phyloP scores from a whole-genome alignment of 306 rosid species.

The Lathyrus tuberosus region DNA sequence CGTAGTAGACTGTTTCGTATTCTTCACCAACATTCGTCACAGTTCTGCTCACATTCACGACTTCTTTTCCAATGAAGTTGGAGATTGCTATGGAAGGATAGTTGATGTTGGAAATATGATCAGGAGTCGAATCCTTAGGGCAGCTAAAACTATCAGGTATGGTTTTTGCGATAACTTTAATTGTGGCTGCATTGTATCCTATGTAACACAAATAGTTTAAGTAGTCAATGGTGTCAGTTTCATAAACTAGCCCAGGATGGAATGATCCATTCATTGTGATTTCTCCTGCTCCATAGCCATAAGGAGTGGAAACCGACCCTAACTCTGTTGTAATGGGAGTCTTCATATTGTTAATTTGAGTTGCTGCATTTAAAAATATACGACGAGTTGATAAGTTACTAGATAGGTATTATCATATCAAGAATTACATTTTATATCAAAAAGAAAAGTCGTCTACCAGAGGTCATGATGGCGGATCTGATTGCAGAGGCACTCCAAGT shows the following conservation, averaged over 20 bases:
- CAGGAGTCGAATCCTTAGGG: constrained; percentile 52
- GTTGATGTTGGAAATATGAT: constrained; percentile 68
- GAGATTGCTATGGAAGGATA: constrained; percentile 85
- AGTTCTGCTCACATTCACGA: constrained; percentile 57
- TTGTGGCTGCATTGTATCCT: constrained; percentile 40
- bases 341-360: constrained; percentile 61
- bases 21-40: constrained; percentile 74
- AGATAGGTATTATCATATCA: neutral
- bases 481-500: constrained; percentile 73
- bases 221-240: constrained; percentile 65
- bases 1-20: constrained; percentile 49
- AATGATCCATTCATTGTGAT: constrained; percentile 52
- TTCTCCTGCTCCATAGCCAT: constrained; percentile 86
- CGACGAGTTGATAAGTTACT: constrained; percentile 2
- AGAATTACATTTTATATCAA: neutral
- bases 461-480: constrained; percentile 92
- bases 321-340: constrained; percentile 54
- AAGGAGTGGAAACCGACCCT: constrained; percentile 61
- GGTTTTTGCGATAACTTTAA: constrained; percentile 53
- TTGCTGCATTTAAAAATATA: constrained; percentile 52
- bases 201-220: constrained; percentile 66
- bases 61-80: constrained; percentile 40
- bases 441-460: constrained; percentile 51
- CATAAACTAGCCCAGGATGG: constrained; percentile 80
- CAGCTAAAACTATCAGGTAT: constrained; percentile 55